phyloP scores from a whole-genome alignment of 1,284 basidiomycete species.

The Cerioporus squamosus region DNA sequence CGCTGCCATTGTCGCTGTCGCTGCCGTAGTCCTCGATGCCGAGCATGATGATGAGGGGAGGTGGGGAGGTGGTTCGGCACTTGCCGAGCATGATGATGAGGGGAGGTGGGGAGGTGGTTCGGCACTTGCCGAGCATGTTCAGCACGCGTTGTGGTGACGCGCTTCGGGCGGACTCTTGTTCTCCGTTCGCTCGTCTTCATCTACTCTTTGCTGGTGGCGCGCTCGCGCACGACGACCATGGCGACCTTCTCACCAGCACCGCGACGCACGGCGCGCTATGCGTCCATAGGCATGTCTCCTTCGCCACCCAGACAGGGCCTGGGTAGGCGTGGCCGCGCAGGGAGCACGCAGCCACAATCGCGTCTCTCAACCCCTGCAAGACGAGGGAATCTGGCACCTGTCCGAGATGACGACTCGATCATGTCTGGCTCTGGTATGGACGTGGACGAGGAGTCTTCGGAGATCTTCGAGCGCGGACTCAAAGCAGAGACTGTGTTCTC shows the following conservation, averaged over 20 bases:
- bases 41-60: conserved; percentile 52
- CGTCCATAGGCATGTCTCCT: conserved; percentile 28
- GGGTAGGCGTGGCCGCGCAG: conserved; percentile 24
- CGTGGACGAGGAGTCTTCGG: conserved; percentile 52
- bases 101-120: conserved; percentile 14
- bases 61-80: conserved; percentile 20
- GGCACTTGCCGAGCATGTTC: conserved; percentile 22
- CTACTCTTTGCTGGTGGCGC: conserved; percentile 10
- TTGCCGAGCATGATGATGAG: conserved; percentile 24
- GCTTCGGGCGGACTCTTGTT: conserved; percentile 14
- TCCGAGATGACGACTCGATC: conserved; percentile 42
- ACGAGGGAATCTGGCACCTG: conserved; percentile 12
- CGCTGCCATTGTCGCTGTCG: conserved; percentile 55
- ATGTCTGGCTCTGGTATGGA: conserved; percentile 57
- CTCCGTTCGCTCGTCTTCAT: background rate
- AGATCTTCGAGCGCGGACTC: conserved; percentile 35
- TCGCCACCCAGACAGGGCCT: conserved; percentile 23
- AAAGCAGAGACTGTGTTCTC: conserved; percentile 63
- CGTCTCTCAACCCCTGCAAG: conserved; percentile 36
- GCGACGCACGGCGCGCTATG: conserved; percentile 31
- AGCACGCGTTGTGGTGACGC: conserved; percentile 21
- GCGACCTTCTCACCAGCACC: conserved; percentile 36
- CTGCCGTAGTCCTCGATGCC: conserved; percentile 77
- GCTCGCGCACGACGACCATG: conserved; percentile 24
- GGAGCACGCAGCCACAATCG: conserved; percentile 32